These are phyloP conservation scores for Thelonectria rubi DNA, from an alignment of 2,329 filamentous ascomycete species.

Conservation along the genomic window DNA sequence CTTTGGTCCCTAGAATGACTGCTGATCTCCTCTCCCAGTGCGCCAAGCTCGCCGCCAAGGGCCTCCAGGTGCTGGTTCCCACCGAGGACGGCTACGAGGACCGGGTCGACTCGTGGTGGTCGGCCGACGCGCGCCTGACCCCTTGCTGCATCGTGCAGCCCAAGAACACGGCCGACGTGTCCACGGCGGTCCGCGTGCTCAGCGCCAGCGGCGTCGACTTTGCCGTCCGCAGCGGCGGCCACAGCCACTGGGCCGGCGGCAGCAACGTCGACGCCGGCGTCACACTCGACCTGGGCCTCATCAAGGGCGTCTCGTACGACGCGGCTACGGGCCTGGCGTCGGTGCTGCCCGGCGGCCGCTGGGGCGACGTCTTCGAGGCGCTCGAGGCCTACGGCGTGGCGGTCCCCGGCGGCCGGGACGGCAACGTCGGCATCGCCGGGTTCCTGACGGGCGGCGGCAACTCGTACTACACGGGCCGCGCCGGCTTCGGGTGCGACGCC, in stretches of 20 bases:
- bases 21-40: not conserved
- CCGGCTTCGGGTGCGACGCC: slow-evolving; percentile 41
- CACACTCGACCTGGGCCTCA: slow-evolving; percentile 40
- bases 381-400: slow-evolving; percentile 48
- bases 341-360: slow-evolving; percentile 52
- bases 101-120: not conserved
- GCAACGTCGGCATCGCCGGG: slow-evolving; percentile 44
- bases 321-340: slow-evolving; percentile 32
- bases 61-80: not conserved
- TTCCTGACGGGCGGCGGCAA: slow-evolving; percentile 42
- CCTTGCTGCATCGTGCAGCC: not conserved
- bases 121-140: not conserved
- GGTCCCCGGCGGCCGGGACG: slow-evolving; percentile 55
- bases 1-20: not conserved
- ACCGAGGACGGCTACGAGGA: not conserved
- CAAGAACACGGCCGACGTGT: not conserved
- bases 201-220: slow-evolving; percentile 16
- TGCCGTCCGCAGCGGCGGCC: slow-evolving; percentile 46
- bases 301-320: slow-evolving; percentile 43
- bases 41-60: not conserved
- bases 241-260: slow-evolving; percentile 43
- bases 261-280: slow-evolving; percentile 42
- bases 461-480: slow-evolving; percentile 40
- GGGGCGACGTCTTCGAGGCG: slow-evolving; percentile 45
- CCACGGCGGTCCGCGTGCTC: not conserved